Base-by-base conservation (phyloP, 2,329 filamentous ascomycete species). In the Biscogniauxia marginata region DNA sequence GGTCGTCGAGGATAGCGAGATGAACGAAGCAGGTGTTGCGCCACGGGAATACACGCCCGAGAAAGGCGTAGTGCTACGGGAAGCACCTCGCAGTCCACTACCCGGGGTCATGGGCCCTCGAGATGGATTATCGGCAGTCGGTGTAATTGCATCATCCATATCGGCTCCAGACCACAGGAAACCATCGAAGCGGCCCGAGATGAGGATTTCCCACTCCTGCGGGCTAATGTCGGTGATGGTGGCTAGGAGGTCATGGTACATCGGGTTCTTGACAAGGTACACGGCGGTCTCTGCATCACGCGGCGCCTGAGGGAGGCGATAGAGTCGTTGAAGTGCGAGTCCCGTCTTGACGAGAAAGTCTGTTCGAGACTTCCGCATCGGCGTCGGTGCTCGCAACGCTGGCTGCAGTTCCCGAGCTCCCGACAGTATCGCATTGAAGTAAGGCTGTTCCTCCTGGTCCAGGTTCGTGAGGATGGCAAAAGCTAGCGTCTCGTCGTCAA, bases 171-270 rank as follows among this genome's bases (percentile, higher is more conserved):
- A 96, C 85, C 93, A 96, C 19, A 97, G 80, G 74, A 98, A 98
- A 3, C 93, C 93, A 69, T 97, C 93, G 66, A 98, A 98, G 23
- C 93, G 89, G 23, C 93, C 93, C 0, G 93, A 97, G 4, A 89
- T 91, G 11, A 98, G 80, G 54, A 98, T 96, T 60, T 97, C 93
- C 93, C 93, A 98, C 73, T 98, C 93, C n/a, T 90, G 89, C 48
- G 87, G 84, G 69, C 89, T 95, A 65, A 98, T 95, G 52, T 93
- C 91, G 34, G 90, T 87, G 50, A 97, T 81, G 0, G 93, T 96
- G 44, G 91, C 87, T 3, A 98, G 84, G 25, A 96, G 85, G 67
- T 95, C 89, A 71, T 98, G 93, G 49, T 95, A 84, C 11, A 84
- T 79, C 0, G 87, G 86, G 70, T 97, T 89, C 71, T 89, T 91